Conservation (phyloP, 1,284 basidiomycete species). For the Lignosus rhinocerotis region DNA sequence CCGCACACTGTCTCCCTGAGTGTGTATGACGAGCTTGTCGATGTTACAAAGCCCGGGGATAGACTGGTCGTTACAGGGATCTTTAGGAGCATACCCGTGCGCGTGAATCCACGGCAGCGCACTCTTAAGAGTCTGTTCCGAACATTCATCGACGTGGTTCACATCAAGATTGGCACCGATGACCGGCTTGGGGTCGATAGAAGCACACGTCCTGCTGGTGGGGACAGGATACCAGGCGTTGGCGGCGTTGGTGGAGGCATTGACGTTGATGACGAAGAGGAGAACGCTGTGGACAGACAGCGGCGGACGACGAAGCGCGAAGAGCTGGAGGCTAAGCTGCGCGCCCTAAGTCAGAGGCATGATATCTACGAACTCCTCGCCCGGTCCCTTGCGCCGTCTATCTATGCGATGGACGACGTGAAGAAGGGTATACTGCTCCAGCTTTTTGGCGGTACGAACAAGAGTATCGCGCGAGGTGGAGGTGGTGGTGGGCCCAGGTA, state of each 20-base stretch:
- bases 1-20: conserved; percentile 96
- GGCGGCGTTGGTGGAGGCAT: conserved; percentile 80
- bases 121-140: conserved; percentile 96
- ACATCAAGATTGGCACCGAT: conserved; percentile 78
- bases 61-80: conserved; percentile 91
- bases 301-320: conserved; percentile 52
- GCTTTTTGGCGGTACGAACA: conserved; percentile 97
- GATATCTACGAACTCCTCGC: conserved; percentile 91
- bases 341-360: conserved; percentile 69
- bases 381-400: conserved; percentile 88
- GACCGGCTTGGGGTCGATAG: conserved; percentile 80
- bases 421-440: conserved; percentile 98
- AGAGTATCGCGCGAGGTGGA: conserved; percentile 89
- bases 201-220: conserved; percentile 74
- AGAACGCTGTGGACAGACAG: conserved; percentile 39
- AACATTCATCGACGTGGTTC: conserved; percentile 95
- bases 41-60: conserved; percentile 94
- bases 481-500: conserved; percentile 95
- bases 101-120: conserved; percentile 90
- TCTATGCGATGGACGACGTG: conserved; percentile 99
- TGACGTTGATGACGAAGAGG: conserved; percentile 52
- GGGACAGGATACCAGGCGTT: conserved; percentile 74
- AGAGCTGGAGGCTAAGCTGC: conserved; percentile 61
- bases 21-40: conserved; percentile 96
- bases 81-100: conserved; percentile 91